Conservation (phyloP, 257 asterid species). For the Voacanga thouarsii region DNA sequence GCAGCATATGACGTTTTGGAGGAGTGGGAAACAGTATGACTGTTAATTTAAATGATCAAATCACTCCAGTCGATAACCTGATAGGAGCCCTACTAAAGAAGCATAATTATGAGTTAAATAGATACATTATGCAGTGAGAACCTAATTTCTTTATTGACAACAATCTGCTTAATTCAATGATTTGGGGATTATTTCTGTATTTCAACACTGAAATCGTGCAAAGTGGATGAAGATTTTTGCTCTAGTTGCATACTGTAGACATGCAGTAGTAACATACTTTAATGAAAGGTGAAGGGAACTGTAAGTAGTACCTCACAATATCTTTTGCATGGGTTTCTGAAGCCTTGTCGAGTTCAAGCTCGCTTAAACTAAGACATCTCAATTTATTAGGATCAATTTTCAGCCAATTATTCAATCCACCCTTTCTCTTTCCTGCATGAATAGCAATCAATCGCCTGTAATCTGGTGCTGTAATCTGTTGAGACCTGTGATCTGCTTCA, state of each 20-base stretch:
- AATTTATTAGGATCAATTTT: conserved; percentile 47
- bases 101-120: neutral
- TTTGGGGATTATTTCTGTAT: neutral
- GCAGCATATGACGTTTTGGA: neutral
- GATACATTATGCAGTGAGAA: neutral
- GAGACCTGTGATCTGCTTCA: conserved; percentile 35
- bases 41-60: neutral
- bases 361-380: conserved; percentile 81
- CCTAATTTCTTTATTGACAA: too few relatives aligned
- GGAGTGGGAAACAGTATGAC: neutral
- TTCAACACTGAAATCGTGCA: neutral
- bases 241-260: neutral
- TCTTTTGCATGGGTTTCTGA: too few relatives aligned
- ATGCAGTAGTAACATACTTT: neutral
- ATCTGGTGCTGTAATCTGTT: conserved; percentile 50
- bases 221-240: neutral
- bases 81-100: neutral
- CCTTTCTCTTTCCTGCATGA: conserved; percentile 79
- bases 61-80: too few relatives aligned
- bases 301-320: conserved; percentile 55
- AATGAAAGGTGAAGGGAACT: neutral
- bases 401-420: conserved; percentile 58
- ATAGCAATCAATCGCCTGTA: conserved; percentile 68
- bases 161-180: neutral
- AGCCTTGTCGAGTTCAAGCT: conserved; percentile 56